Conservation (phyloP, 495 filamentous ascomycete genomes). For the Podospora sp. region DNA sequence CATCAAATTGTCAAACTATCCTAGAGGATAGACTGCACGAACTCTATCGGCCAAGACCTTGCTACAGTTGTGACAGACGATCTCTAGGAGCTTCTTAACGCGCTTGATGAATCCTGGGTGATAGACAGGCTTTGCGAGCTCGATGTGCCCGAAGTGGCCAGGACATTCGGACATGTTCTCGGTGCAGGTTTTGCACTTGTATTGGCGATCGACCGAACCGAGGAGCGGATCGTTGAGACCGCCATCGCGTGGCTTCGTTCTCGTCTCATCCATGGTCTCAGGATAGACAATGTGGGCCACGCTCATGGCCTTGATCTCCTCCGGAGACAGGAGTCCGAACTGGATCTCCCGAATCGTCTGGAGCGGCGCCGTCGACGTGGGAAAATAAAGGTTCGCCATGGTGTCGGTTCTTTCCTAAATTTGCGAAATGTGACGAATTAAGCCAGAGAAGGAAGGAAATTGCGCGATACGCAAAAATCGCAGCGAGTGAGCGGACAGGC, state of each 20-base stretch:
- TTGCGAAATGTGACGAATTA: conserved; percentile 7
- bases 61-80: conserved; percentile 96
- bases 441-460: conserved; percentile 1
- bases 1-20: conserved; percentile 55
- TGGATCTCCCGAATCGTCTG: conserved; percentile 97
- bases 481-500: conserved; percentile 7
- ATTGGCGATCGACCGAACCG: conserved; percentile 90
- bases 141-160: conserved; percentile 97
- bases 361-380: conserved; percentile 91
- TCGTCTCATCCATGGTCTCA: conserved; percentile 97
- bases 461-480: conserved; percentile 19
- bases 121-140: conserved; percentile 91
- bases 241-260: conserved; percentile 79
- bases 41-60: conserved; percentile 94
- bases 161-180: conserved; percentile 94
- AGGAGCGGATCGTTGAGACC: conserved; percentile 93
- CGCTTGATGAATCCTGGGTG: conserved; percentile 96
- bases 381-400: conserved; percentile 93
- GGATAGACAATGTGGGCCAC: conserved; percentile 90
- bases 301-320: conserved; percentile 98
- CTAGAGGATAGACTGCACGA: conserved; percentile 61
- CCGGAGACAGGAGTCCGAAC: conserved; percentile 93
- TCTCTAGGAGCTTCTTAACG: conserved; percentile 97
- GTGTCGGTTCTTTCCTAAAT: conserved; percentile 36
- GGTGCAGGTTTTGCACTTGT: conserved; percentile 91